Conservation (phyloP, 2,329 filamentous ascomycete genomes). For the Arthroderma sp. region DNA sequence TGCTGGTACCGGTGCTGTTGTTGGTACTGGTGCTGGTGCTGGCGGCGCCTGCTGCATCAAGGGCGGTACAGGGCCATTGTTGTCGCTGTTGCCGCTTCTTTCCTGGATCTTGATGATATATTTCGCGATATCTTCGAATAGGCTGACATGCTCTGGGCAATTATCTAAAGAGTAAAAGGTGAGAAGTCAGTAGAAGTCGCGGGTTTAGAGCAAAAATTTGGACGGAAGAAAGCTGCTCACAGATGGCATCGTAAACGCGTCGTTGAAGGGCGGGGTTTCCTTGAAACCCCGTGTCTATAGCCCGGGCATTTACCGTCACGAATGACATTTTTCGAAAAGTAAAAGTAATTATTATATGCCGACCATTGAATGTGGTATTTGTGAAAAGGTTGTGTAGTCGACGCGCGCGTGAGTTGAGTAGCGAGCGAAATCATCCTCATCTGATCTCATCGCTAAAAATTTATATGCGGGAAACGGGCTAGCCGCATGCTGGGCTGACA, state of each 20-base stretch:
- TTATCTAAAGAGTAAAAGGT: slow-evolving; percentile 6
- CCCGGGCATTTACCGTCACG: slow-evolving; percentile 1
- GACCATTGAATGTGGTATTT: too few species aligned
- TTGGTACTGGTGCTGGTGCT: background rate
- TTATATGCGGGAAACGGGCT: too few species aligned
- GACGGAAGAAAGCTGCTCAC: slow-evolving; percentile 15
- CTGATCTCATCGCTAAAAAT: too few species aligned
- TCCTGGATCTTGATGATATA: slow-evolving; percentile 29
- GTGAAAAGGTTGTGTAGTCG: too few species aligned
- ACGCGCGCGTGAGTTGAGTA: too few species aligned
- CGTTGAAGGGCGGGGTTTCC: slow-evolving; percentile 26
- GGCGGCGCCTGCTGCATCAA: too few species aligned
- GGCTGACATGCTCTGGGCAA: slow-evolving; percentile 11
- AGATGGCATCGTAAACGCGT: slow-evolving; percentile 31
- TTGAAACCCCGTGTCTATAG: slow-evolving; percentile 30
- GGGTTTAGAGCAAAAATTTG: too few species aligned
- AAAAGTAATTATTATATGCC: too few species aligned
- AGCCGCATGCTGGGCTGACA: too few species aligned
- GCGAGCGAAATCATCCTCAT: too few species aligned
- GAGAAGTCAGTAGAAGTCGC: too few species aligned
- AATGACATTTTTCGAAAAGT: too few species aligned
- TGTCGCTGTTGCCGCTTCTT: slow-evolving; percentile 8
- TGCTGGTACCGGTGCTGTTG: slow-evolving; percentile 11
- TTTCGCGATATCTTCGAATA: slow-evolving; percentile 39
- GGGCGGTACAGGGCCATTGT: slow-evolving; percentile 11